These are phyloP conservation scores for Obelidium mucronatum DNA, from an alignment of 192 early-diverging fungal species.

Conservation along the genomic window DNA sequence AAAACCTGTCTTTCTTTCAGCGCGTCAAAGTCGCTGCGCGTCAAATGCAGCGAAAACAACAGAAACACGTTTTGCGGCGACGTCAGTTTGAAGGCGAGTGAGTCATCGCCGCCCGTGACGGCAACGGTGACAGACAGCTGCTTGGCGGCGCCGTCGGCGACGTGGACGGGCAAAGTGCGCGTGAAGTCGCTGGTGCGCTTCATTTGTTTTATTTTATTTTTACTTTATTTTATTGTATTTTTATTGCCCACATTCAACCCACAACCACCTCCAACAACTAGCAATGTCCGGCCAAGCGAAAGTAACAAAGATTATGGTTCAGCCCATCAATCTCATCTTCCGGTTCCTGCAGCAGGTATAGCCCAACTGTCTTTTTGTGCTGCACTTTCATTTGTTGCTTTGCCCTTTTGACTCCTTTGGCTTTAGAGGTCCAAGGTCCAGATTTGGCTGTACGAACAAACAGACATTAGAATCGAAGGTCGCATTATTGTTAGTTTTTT, in stretches of 20 bases:
- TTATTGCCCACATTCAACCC: not conserved
- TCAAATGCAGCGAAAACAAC: constrained; percentile 51
- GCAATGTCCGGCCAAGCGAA: constrained; percentile 50
- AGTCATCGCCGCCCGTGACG: not conserved
- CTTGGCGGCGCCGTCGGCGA: not conserved
- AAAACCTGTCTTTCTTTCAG: constrained; percentile 57
- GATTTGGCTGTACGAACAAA: constrained; percentile 95
- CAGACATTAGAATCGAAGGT: constrained; percentile 87
- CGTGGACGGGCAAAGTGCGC: not conserved
- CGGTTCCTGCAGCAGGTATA: constrained; percentile 89
- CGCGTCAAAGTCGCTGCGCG: constrained; percentile 60
- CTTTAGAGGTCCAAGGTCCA: constrained; percentile 83
- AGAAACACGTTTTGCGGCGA: constrained; percentile 59
- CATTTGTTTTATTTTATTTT: not conserved
- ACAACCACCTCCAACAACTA: not conserved
- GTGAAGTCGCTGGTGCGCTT: not conserved
- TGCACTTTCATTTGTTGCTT: not conserved
- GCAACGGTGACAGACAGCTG: not conserved
- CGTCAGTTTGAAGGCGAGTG: constrained; percentile 37
- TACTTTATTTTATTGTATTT: not conserved
- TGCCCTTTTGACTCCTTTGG: not conserved
- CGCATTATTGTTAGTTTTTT: constrained; percentile 85
- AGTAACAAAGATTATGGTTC: constrained; percentile 86
- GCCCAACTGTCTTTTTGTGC: not conserved
- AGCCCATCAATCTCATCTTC: constrained; percentile 97